Conservation (phyloP, 2,329 filamentous ascomycete genomes). For the Colletotrichum sp. region DNA sequence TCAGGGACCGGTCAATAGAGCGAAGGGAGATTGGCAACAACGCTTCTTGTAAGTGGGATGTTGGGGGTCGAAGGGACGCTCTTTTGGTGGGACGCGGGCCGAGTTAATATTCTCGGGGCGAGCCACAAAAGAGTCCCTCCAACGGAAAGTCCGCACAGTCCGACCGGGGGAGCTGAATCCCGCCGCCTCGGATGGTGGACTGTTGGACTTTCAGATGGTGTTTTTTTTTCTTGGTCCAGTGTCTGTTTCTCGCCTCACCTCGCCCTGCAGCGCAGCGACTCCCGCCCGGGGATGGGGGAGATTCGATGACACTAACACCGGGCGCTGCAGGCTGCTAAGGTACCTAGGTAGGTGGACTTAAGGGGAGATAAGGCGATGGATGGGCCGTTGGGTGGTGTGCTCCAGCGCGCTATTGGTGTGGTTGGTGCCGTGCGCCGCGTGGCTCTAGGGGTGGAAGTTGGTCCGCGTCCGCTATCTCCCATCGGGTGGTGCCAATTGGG, state of each 20-base stretch:
- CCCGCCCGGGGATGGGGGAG: neutral
- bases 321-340: neutral
- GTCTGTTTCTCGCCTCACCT: neutral
- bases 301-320: constrained; percentile 13
- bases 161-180: constrained; percentile 2
- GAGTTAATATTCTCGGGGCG: constrained; percentile 21
- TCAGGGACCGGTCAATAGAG: constrained; percentile 38
- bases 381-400: neutral
- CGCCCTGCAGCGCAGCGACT: neutral
- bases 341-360: neutral
- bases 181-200: neutral
- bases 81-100: constrained; percentile 6
- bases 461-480: neutral
- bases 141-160: constrained; percentile 16
- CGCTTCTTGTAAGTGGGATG: neutral
- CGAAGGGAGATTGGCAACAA: constrained; percentile 34
- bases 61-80: constrained; percentile 1
- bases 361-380: constrained; percentile 9
- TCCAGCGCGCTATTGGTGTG: neutral
- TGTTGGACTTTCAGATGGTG: neutral
- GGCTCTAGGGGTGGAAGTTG: constrained; percentile 2
- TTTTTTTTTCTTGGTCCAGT: neutral
- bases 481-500: neutral
- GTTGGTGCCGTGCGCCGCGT: neutral
- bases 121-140: constrained; percentile 15